Base-by-base conservation (phyloP, 805 yeast species). In the Isabelozyma pseudorhagii region DNA sequence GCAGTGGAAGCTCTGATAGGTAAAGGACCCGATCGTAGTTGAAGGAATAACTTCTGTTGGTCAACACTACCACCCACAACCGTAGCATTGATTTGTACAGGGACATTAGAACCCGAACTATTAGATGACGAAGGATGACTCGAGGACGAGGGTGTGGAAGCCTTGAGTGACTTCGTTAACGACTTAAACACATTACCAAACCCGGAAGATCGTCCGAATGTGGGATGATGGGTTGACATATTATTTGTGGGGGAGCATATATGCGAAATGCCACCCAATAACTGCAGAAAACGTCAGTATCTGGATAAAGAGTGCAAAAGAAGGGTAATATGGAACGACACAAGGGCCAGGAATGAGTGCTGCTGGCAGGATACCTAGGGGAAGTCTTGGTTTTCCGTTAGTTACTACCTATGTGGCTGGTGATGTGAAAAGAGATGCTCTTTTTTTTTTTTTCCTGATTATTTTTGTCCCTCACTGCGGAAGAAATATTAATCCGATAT, bases 1-100 rank as follows among this genome's bases (percentile, higher is more conserved):
- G 87, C 83, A 0, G 87, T 83, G 1, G 76, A 69, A 1, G 79
- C 70, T 52, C 84, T 68, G 9, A 61, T 47, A 1, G 75, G 59
- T 8, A 66, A 50, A 0, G 75, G 60, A 1, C 76, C 77, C 29
- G 60, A 55, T 50, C 70, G 66, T 8, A 78, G 63, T 34, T 70
- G 72, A n/a, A 63, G 57, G 28, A 78, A 64, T 8, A 76, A 61
- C 44, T 61, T 57, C 46, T 69, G 75, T 51, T 73, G 69, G 44
- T 68, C 71, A 14, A 59, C 56, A n/a, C 78, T 77, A 11, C 77
- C 75, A 1, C 80, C 79, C 0, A 78, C 76, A 3, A 70, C 71
- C 4, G 70, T 64, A 4, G 79, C 74, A 48, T 76, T 77, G 15
- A 77, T 67, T 53, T 60, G 62, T 0, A 68, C 67, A 2, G 74